These are phyloP conservation scores for Agrocybe chaxingu DNA, from an alignment of 768 basidiomycete species.

Conservation along the genomic window DNA sequence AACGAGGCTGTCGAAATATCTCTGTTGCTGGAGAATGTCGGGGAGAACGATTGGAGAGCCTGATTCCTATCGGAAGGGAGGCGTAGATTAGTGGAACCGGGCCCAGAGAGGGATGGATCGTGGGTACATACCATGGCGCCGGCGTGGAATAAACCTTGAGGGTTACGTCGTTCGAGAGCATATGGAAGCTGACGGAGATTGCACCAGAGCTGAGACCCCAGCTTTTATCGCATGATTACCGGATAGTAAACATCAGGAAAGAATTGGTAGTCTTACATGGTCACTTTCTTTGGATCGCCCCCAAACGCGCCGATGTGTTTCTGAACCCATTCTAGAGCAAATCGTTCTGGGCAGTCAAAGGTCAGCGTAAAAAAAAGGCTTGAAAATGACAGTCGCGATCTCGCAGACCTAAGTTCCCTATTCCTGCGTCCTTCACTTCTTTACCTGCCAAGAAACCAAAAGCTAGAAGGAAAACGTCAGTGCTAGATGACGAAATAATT, in stretches of 20 bases:
- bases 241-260: neutral
- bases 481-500: no score
- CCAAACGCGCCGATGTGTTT: constrained; percentile 50
- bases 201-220: constrained; percentile 45
- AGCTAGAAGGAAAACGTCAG: constrained; percentile 11
- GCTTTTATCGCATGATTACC: constrained; percentile 12
- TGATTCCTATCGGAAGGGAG: constrained; percentile 12
- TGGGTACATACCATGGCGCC: constrained; percentile 28
- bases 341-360: constrained; percentile 26
- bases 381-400: constrained; percentile 37
- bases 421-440: constrained; percentile 32
- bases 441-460: constrained; percentile 40
- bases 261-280: constrained; percentile 28
- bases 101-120: neutral
- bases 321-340: constrained; percentile 53
- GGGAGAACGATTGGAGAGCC: constrained; percentile 11
- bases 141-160: constrained; percentile 27
- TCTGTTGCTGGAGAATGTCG: constrained; percentile 12
- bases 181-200: constrained; percentile 34
- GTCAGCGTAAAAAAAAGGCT: neutral
- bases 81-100: neutral
- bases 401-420: constrained; percentile 46
- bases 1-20: constrained; percentile 26
- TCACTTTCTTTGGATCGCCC: constrained; percentile 46
- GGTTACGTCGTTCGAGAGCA: constrained; percentile 24